These are phyloP conservation scores for Nicotiana otophora DNA, from an alignment of 257 asterid species.

Conservation along the genomic window DNA sequence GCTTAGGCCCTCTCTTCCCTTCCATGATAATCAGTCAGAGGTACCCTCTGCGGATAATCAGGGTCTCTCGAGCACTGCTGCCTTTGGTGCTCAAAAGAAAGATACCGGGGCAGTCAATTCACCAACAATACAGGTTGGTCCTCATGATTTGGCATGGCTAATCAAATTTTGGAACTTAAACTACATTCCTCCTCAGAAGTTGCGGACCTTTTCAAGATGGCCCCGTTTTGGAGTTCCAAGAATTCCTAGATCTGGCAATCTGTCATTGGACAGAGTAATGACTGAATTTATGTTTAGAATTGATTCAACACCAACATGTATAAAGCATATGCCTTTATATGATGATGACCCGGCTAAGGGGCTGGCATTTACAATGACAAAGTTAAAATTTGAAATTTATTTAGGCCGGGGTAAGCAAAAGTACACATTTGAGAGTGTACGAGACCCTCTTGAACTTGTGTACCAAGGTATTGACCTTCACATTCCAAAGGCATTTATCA, in stretches of 20 bases:
- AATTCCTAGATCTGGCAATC: conserved; percentile 90
- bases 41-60: conserved; percentile 37
- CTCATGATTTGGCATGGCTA: conserved; percentile 96
- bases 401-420: conserved; percentile 85
- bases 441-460: conserved; percentile 93
- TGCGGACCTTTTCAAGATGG: conserved; percentile 94
- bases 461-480: conserved; percentile 96
- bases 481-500: conserved; percentile 76
- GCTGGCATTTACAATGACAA: conserved; percentile 67
- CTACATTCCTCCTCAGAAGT: conserved; percentile 84
- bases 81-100: conserved; percentile 34
- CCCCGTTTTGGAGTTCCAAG: conserved; percentile 96
- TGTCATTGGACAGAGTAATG: conserved; percentile 92
- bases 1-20: conserved; percentile 62
- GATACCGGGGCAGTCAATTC: conserved; percentile 45
- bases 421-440: conserved; percentile 68
- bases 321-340: conserved; percentile 76
- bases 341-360: conserved; percentile 98
- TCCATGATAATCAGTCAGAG: conserved; percentile 33
- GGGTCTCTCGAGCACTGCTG: conserved; percentile 37
- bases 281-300: conserved; percentile 96
- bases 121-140: conserved; percentile 79
- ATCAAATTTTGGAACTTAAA: conserved; percentile 83
- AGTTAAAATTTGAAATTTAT: conserved; percentile 73
- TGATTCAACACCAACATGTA: conserved; percentile 83